Conservation (phyloP, 2,329 filamentous ascomycete species). For the Coniochaeta pulveracea region DNA sequence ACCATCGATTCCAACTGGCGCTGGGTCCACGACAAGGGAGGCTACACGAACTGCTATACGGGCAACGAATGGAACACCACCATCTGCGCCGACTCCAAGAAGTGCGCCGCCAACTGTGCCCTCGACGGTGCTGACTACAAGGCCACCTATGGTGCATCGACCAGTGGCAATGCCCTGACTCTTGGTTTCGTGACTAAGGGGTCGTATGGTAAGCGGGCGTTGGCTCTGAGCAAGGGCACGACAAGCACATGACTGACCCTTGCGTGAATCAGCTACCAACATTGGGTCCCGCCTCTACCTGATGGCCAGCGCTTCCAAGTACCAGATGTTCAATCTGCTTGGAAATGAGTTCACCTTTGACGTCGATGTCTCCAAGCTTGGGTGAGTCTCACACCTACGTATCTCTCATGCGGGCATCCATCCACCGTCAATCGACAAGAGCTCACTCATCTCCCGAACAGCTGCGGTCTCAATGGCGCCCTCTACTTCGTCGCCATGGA, state of each 20-base stretch:
- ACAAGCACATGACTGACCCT: too few relatives aligned
- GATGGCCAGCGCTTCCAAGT: slow-evolving; percentile 18
- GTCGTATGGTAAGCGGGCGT: slow-evolving; percentile 15
- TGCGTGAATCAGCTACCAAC: slow-evolving; percentile 22
- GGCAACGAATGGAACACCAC: slow-evolving; percentile 34
- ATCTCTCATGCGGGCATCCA: too few relatives aligned
- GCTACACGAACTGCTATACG: slow-evolving; percentile 37
- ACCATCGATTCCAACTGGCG: slow-evolving; percentile 47
- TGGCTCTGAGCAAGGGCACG: background rate
- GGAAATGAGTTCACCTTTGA: slow-evolving; percentile 55
- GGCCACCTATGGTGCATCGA: slow-evolving; percentile 37
- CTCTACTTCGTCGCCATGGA: slow-evolving; percentile 44
- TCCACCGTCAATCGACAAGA: too few relatives aligned
- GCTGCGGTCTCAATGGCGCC: slow-evolving; percentile 53
- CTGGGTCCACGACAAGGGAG: slow-evolving; percentile 37
- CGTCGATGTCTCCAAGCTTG: slow-evolving; percentile 50
- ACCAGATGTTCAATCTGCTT: slow-evolving; percentile 41
- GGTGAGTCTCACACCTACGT: slow-evolving; percentile 38
- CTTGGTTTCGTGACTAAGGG: slow-evolving; percentile 33
- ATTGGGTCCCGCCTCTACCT: slow-evolving; percentile 22
- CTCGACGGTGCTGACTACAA: slow-evolving; percentile 44
- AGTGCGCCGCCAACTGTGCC: slow-evolving; percentile 44
- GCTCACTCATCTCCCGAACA: too few relatives aligned
- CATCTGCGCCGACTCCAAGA: slow-evolving; percentile 33
- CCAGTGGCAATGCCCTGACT: slow-evolving; percentile 32